phyloP scores from a whole-genome alignment of 495 filamentous ascomycete genomes.

The Astrocystis sublimbata region DNA sequence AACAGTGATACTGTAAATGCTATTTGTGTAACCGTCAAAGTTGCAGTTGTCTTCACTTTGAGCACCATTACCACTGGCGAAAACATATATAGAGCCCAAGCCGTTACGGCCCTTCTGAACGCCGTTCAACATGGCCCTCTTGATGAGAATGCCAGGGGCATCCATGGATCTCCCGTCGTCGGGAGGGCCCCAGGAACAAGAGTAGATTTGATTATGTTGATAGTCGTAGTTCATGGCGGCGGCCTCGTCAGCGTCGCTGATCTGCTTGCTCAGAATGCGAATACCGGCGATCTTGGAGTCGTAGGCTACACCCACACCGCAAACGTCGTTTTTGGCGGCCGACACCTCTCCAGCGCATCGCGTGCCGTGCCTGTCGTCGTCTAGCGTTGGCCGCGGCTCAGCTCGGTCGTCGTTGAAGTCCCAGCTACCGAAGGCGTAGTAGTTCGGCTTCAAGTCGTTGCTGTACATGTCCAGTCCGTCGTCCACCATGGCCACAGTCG shows the following conservation, averaged over 20 bases:
- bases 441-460: conserved; percentile 86
- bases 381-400: conserved; percentile 76
- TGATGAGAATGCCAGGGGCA: conserved; percentile 84
- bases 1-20: conserved; percentile 97
- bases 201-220: conserved; percentile 94
- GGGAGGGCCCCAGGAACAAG: conserved; percentile 95
- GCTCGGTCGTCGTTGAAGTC: conserved; percentile 87
- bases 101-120: conserved; percentile 83
- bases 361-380: conserved; percentile 87
- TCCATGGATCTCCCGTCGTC: conserved; percentile 95
- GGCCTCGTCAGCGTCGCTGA: conserved; percentile 91
- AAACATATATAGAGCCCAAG: conserved; percentile 91
- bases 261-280: conserved; percentile 86
- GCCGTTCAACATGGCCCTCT: conserved; percentile 85
- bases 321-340: conserved; percentile 88
- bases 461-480: conserved; percentile 98
- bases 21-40: conserved; percentile 98
- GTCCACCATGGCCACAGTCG: conserved; percentile 90
- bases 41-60: conserved; percentile 93
- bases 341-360: conserved; percentile 93
- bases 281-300: conserved; percentile 87
- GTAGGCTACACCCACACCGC: conserved; percentile 92
- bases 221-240: conserved; percentile 87
- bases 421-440: conserved; percentile 87
- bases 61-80: conserved; percentile 95